Evolutionary conservation across 345 rosid genomes (phyloP), one percentile per base, ranked within the genome.

Genomic region (Linum tenue): DNA sequence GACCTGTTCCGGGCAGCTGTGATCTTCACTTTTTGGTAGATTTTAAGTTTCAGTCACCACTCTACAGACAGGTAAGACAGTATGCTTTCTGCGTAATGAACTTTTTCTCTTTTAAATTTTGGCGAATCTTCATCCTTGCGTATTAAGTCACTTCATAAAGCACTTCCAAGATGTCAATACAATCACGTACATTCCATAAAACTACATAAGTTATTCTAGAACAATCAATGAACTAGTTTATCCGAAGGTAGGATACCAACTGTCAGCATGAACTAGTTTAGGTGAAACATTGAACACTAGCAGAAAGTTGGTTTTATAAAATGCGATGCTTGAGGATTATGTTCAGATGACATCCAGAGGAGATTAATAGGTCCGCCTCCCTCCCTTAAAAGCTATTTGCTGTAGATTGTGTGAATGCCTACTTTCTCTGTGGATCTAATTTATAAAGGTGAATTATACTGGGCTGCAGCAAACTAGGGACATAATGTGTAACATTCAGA

Each of bases 41-140:
- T 75, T 94, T 94, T 74, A 86, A 94, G 80, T 88, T 94, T 72
- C 90, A 80, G 70, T 94, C 99, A 6, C 99, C 97, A 37, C 88
- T 94, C 65, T 94, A 90, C 81, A 84, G 95, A 61, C 95, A 90
- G 97, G 99, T 90, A 85, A 64, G 48, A 8, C 48, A 39, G 7
- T 31, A n/a, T 61, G 40, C 39, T 31, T 60, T 41, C 12, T 5
- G 68, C 42, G 64, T 56, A 48, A 12, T 55, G 5, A 55, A 55
- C 10, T 55, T 7, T 59, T 3, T 50, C 17, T 15, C n/a, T 11
- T 67, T n/a, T 40, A 17, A 2, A 42, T 15, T 57, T 58, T 5
- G 10, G 31, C 31, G 31, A 22, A 22, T 22, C 31, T 48, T 48
- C 53, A 48, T 9, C 53, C 53, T 5, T 48, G 14, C 53, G 14